Percentiles rank a stretch among this genome's conserved stretches.
phyloP scores from a whole-genome alignment of 2,329 filamentous ascomycete genomes.

The Hypoxylon sp. region DNA sequence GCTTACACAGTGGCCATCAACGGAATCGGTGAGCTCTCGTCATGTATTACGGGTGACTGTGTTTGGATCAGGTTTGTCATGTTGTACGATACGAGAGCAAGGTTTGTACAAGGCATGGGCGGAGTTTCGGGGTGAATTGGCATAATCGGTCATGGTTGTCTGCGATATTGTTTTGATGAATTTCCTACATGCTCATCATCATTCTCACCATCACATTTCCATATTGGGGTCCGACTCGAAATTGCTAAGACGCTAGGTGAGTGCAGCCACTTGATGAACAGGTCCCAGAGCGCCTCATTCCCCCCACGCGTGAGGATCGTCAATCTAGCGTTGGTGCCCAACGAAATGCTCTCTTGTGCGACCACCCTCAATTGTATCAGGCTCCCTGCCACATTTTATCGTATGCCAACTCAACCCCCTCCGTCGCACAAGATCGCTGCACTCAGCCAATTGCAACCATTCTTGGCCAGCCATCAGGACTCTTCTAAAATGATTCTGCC shows the following conservation, averaged over 20 bases:
- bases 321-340: conserved; percentile 44
- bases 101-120: conserved; percentile 34
- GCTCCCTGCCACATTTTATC: conserved; percentile 29
- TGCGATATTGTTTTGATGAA: conserved; percentile 30
- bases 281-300: conserved; percentile 28
- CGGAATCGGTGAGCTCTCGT: conserved; percentile 24
- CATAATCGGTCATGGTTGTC: conserved; percentile 23
- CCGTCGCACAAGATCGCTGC: conserved; percentile 34
- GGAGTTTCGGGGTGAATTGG: conserved; percentile 39
- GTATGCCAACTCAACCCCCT: conserved; percentile 43
- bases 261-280: conserved; percentile 30
- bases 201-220: conserved; percentile 30
- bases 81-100: conserved; percentile 39
- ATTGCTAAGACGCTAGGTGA: conserved; percentile 27
- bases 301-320: conserved; percentile 38
- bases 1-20: conserved; percentile 35
- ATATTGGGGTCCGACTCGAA: conserved; percentile 18
- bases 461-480: conserved; percentile 25
- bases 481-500: conserved; percentile 29
- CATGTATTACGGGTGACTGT: conserved; percentile 24
- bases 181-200: conserved; percentile 27
- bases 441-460: conserved; percentile 28
- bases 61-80: conserved; percentile 25
- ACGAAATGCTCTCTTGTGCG: conserved; percentile 32
- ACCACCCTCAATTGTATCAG: conserved; percentile 37